A percentile compares a stretch with the other conserved stretches of the same genome.
phyloP scores from a whole-genome alignment of 495 filamentous ascomycete species.

The Symbiotaphrina buchneri region DNA sequence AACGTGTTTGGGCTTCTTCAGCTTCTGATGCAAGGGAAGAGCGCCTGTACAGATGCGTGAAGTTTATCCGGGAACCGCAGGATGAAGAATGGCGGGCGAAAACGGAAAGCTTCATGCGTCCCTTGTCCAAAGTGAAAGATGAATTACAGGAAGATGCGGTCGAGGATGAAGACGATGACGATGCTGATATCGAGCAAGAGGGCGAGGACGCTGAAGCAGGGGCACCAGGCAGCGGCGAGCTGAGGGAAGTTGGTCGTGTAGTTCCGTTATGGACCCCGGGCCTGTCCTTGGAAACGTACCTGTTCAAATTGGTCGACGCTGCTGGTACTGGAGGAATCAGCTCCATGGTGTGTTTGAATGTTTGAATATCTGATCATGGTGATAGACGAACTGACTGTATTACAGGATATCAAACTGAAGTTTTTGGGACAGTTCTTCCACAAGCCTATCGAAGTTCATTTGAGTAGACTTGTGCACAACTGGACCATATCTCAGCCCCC shows the following conservation, averaged over 20 bases:
- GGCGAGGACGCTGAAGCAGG: slow-evolving; percentile 4
- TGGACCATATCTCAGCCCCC: slow-evolving; percentile 39
- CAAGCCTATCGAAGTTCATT: slow-evolving; percentile 30
- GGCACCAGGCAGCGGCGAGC: slow-evolving; percentile 6
- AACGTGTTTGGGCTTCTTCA: slow-evolving; percentile 39
- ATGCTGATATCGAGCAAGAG: slow-evolving; percentile 7
- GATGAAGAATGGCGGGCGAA: slow-evolving; percentile 32
- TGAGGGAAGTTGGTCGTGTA: slow-evolving; percentile 13
- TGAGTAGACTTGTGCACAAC: slow-evolving; percentile 30
- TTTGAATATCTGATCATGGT: neutral
- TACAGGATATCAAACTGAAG: slow-evolving; percentile 21
- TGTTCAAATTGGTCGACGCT: slow-evolving; percentile 24
- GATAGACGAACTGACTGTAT: slow-evolving; percentile 4
- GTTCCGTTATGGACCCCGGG: slow-evolving; percentile 33
- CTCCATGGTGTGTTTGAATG: slow-evolving; percentile 20
- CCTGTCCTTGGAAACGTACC: slow-evolving; percentile 26
- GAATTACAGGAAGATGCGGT: slow-evolving; percentile 8
- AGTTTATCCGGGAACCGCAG: slow-evolving; percentile 51
- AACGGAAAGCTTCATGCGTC: slow-evolving; percentile 21
- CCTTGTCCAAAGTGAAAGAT: neutral
- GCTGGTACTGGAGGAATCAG: slow-evolving; percentile 27
- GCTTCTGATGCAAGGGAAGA: slow-evolving; percentile 15
- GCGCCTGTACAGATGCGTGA: slow-evolving; percentile 32
- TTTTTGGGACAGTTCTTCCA: slow-evolving; percentile 30
- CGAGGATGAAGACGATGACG: slow-evolving; percentile 9